Percentiles rank a stretch among this genome's conserved stretches.
Evolutionary conservation across 2,329 filamentous ascomycete genomes (phyloP).

Genomic region (Blumeriella jaapii): DNA sequence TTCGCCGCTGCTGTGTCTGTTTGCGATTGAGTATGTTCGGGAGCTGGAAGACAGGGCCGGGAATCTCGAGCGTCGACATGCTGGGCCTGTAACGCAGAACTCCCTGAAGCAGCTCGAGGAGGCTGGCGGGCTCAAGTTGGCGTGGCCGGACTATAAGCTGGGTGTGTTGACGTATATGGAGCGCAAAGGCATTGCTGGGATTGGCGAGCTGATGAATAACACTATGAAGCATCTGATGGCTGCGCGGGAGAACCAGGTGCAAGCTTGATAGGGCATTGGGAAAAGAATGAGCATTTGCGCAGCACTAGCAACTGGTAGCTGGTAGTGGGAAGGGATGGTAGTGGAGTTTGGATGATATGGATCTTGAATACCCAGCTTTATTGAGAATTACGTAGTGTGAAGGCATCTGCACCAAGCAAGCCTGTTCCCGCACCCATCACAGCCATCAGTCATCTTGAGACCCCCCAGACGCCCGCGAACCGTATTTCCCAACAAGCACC

Average conservation of each 20-base stretch:
- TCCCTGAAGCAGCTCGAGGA: slow-evolving; percentile 51
- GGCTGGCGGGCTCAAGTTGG: slow-evolving; percentile 52
- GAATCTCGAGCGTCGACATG: slow-evolving; percentile 39
- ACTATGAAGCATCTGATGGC: slow-evolving; percentile 64
- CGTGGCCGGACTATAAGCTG: slow-evolving; percentile 65
- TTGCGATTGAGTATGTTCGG: slow-evolving; percentile 43
- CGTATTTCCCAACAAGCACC: not conserved
- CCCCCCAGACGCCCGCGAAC: not conserved
- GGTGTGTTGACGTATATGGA: slow-evolving; percentile 61
- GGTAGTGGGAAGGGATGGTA: not conserved
- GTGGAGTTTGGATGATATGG: not conserved
- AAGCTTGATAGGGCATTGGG: not conserved
- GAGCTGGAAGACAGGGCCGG: slow-evolving; percentile 44
- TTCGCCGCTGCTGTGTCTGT: slow-evolving; percentile 44
- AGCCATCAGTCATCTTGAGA: not conserved
- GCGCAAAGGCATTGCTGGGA: slow-evolving; percentile 49
- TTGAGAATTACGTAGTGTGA: slow-evolving; percentile 3
- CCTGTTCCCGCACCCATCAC: too few relatives aligned
- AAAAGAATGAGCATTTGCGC: too few relatives aligned
- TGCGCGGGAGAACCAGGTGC: slow-evolving; percentile 1
- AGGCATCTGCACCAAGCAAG: not conserved
- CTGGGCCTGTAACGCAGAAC: slow-evolving; percentile 58
- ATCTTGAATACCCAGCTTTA: slow-evolving; percentile 3
- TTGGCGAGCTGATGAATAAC: slow-evolving; percentile 63
- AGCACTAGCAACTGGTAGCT: too few relatives aligned